Conservation (phyloP, 495 filamentous ascomycete species). For the Venustampulla echinocandica region DNA sequence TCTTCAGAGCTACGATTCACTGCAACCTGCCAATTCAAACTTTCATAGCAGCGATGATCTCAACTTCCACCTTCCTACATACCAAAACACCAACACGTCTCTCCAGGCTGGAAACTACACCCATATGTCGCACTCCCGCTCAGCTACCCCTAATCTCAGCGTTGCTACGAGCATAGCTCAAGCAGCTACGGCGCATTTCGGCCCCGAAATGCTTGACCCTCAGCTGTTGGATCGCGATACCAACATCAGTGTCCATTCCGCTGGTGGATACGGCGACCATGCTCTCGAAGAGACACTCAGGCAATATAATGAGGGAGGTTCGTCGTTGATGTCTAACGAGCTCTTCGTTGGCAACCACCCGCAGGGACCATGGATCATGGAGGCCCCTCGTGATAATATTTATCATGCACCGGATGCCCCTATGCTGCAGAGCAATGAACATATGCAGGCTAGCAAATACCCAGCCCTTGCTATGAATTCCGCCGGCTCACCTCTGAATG, state of each 20-base stretch:
- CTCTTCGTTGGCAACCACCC: too few species aligned
- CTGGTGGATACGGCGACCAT: slow-evolving; percentile 17
- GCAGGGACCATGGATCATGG: not conserved
- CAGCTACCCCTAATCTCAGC: slow-evolving; percentile 13
- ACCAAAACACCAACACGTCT: not conserved
- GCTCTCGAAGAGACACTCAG: not conserved
- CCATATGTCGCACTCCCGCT: slow-evolving; percentile 10
- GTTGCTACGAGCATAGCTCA: slow-evolving; percentile 27
- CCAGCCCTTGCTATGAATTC: slow-evolving; percentile 43
- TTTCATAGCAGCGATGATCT: too few species aligned
- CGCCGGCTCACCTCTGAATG: slow-evolving; percentile 15
- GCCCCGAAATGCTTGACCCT: slow-evolving; percentile 39
- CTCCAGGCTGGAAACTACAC: slow-evolving; percentile 6
- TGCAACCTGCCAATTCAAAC: too few species aligned
- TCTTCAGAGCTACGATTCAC: too few species aligned
- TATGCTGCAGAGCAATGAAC: not conserved
- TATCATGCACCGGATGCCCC: not conserved
- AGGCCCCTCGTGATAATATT: not conserved
- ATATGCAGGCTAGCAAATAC: not conserved
- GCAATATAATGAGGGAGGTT: not conserved
- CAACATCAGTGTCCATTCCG: slow-evolving; percentile 12
- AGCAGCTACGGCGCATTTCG: slow-evolving; percentile 39
- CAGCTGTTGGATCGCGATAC: slow-evolving; percentile 33
- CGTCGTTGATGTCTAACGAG: not conserved
- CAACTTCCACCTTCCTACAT: too few species aligned